Conservation (phyloP, 148 eudicot genomes). For the Cornus kousa region DNA sequence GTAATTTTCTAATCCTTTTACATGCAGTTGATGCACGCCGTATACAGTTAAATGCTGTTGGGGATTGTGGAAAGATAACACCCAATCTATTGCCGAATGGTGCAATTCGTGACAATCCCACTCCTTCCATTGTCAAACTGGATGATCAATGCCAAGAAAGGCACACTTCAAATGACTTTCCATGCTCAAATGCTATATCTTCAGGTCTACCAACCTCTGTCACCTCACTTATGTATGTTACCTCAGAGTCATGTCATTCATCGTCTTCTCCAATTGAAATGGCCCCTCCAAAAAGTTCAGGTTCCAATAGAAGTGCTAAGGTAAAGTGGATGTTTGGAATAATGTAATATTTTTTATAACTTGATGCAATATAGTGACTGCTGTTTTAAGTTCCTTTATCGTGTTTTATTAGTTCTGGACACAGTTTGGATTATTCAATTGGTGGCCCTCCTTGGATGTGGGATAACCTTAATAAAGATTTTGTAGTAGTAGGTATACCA, state of each 20-base stretch:
- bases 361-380: neutral
- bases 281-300: slow-evolving; percentile 38
- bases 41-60: slow-evolving; percentile 22
- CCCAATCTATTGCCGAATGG: slow-evolving; percentile 23
- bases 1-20: slow-evolving; percentile 1
- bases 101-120: slow-evolving; percentile 20
- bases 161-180: slow-evolving; percentile 22
- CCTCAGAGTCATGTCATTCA: slow-evolving; percentile 28
- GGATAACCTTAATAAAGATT: neutral
- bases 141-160: slow-evolving; percentile 26
- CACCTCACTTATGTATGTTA: slow-evolving; percentile 14
- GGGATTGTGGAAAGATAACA: slow-evolving; percentile 17
- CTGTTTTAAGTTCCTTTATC: neutral
- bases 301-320: slow-evolving; percentile 40
- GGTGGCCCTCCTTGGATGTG: neutral
- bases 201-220: slow-evolving; percentile 31
- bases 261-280: slow-evolving; percentile 31
- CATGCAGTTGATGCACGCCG: slow-evolving; percentile 36
- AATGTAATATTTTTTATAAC: neutral
- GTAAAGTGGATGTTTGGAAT: slow-evolving; percentile 32
- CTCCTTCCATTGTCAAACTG: slow-evolving; percentile 23
- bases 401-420: neutral
- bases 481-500: slow-evolving; percentile 1
- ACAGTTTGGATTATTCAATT: neutral
- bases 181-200: slow-evolving; percentile 21